These are phyloP conservation scores for Rickenella mellea DNA, from an alignment of 768 basidiomycete species.

Conservation along the genomic window DNA sequence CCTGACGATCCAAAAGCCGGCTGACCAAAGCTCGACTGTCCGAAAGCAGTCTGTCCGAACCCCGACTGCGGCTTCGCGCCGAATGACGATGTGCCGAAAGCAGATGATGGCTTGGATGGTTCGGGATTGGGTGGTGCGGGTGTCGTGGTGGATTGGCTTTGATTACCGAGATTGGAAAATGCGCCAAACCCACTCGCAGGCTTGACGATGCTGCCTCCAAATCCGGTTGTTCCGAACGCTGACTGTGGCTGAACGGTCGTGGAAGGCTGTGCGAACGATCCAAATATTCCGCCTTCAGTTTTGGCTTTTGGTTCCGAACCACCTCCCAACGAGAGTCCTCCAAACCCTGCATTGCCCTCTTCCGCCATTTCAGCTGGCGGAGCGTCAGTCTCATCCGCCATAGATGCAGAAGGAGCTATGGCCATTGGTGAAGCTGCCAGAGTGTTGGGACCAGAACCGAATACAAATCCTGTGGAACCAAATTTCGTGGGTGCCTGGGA, in stretches of 20 bases:
- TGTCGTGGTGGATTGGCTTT: background rate
- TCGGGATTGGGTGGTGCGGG: background rate
- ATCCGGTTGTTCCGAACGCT: constrained; percentile 11
- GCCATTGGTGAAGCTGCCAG: background rate
- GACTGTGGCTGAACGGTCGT: constrained; percentile 15
- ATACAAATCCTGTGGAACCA: constrained; percentile 19
- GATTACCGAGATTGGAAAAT: constrained; percentile 8
- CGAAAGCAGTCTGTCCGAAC: constrained; percentile 26
- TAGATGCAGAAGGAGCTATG: constrained; percentile 12
- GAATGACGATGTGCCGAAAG: constrained; percentile 6
- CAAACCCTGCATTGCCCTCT: constrained; percentile 1
- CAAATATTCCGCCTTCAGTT: background rate
- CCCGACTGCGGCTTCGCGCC: constrained; percentile 17
- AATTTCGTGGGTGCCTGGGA: constrained; percentile 23
- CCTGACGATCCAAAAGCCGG: too few species aligned
- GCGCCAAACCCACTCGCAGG: constrained; percentile 26
- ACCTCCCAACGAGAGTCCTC: constrained; percentile 5
- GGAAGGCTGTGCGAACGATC: constrained; percentile 2
- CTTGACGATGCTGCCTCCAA: constrained; percentile 16
- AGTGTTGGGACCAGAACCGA: too few species aligned
- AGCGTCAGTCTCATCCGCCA: constrained; percentile 22
- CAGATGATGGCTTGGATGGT: constrained; percentile 5
- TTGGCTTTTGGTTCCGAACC: background rate
- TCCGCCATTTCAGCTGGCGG: constrained; percentile 21
- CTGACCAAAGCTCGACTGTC: constrained; percentile 27